phyloP scores from a whole-genome alignment of 495 filamentous ascomycete genomes.

The Trichoderma virens region DNA sequence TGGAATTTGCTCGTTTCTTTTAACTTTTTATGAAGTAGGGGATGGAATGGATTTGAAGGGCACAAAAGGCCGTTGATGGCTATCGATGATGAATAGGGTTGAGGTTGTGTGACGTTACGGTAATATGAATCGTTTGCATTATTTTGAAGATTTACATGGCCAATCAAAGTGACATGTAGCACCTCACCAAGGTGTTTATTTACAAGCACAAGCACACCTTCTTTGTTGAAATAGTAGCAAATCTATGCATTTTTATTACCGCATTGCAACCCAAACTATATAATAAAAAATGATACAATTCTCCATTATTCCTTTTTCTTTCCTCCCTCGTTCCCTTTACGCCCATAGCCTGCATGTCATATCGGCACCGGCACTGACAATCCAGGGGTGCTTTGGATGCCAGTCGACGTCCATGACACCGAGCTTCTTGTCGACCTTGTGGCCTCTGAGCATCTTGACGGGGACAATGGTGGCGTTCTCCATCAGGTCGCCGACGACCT shows the following conservation, averaged over 20 bases:
- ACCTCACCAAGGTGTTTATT: too few species aligned
- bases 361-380: constrained; percentile 82
- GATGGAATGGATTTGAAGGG: background rate
- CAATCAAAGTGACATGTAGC: background rate
- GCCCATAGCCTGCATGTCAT: constrained; percentile 49
- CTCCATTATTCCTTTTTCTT: background rate
- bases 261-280: background rate
- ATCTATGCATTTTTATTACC: background rate
- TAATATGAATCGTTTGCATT: background rate
- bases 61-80: background rate
- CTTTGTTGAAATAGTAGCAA: too few species aligned
- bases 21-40: background rate
- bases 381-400: constrained; percentile 82
- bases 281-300: background rate
- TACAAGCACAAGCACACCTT: too few species aligned
- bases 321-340: constrained; percentile 12
- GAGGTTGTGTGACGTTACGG: background rate
- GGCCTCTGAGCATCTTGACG: constrained; percentile 85
- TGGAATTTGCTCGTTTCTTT: background rate
- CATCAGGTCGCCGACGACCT: constrained; percentile 86
- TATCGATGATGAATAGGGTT: background rate
- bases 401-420: constrained; percentile 89
- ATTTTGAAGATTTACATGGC: background rate
- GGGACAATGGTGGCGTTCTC: constrained; percentile 95
- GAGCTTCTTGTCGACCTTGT: constrained; percentile 69